A percentile compares a stretch with the other conserved stretches of the same genome.
phyloP scores from a whole-genome alignment of 2,329 filamentous ascomycete species.

The Paecilomyces variotii region DNA sequence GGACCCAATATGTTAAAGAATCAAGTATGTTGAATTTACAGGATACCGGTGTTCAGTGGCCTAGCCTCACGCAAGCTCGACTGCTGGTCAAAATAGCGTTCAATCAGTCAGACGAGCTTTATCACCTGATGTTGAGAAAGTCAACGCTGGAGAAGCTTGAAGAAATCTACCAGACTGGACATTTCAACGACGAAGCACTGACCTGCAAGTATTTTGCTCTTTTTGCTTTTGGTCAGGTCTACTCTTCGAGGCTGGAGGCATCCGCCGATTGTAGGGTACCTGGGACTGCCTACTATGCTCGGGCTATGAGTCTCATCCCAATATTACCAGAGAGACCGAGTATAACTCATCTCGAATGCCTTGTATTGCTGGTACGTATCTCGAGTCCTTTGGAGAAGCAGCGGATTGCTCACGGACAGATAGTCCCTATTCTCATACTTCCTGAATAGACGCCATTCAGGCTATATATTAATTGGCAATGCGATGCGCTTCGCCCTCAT shows the following conservation, averaged over 20 bases:
- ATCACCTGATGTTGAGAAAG: constrained; percentile 31
- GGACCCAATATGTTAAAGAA: constrained; percentile 27
- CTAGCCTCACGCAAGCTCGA: constrained; percentile 27
- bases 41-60: constrained; percentile 24
- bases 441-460: constrained; percentile 27
- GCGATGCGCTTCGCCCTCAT: constrained; percentile 36
- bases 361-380: constrained; percentile 29
- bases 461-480: constrained; percentile 27
- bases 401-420: neutral
- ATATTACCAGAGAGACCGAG: constrained; percentile 38
- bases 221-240: constrained; percentile 40
- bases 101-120: constrained; percentile 27
- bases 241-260: constrained; percentile 31
- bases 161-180: constrained; percentile 27
- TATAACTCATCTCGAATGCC: constrained; percentile 37
- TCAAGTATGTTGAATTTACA: constrained; percentile 21
- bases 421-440: constrained; percentile 30
- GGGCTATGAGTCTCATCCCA: constrained; percentile 33
- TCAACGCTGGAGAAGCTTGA: constrained; percentile 31
- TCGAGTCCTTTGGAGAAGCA: neutral
- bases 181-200: constrained; percentile 26
- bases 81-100: constrained; percentile 30
- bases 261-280: constrained; percentile 29
- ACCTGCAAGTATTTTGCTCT: constrained; percentile 39
- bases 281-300: constrained; percentile 38